phyloP scores from a whole-genome alignment of 2,329 filamentous ascomycete genomes.

The Aureobasidium sp. region DNA sequence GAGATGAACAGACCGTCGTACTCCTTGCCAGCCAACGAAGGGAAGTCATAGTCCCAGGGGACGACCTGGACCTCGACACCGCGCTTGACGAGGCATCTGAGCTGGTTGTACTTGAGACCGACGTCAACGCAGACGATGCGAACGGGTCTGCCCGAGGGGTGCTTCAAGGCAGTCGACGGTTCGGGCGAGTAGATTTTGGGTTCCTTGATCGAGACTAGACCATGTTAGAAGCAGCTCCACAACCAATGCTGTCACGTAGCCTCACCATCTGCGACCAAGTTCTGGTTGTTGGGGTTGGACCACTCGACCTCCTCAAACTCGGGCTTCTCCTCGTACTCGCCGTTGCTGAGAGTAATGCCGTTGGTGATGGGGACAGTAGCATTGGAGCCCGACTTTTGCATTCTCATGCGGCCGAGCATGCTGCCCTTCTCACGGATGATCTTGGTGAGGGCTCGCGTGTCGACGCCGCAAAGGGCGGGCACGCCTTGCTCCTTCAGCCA shows the following conservation, averaged over 20 bases:
- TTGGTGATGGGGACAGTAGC: conserved; percentile 34
- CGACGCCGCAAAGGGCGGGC: conserved; percentile 89
- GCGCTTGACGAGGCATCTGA: conserved; percentile 81
- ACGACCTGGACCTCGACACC: conserved; percentile 92
- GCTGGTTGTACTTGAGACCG: conserved; percentile 96
- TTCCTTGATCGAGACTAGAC: conserved; percentile 74
- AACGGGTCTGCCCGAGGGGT: conserved; percentile 78
- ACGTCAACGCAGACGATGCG: conserved; percentile 92
- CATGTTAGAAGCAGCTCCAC: conserved; percentile 14
- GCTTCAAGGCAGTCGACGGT: conserved; percentile 61
- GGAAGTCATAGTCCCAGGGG: conserved; percentile 93
- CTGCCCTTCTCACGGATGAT: conserved; percentile 87
- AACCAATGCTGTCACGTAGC: conserved; percentile 10
- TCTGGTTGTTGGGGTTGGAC: conserved; percentile 85
- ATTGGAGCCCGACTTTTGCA: conserved; percentile 49
- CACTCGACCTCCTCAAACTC: conserved; percentile 74
- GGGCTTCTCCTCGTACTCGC: conserved; percentile 22
- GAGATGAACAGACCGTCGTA: conserved; percentile 97
- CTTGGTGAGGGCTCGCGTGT: conserved; percentile 90
- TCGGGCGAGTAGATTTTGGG: conserved; percentile 79
- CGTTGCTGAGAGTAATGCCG: conserved; percentile 26
- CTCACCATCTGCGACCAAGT: conserved; percentile 90
- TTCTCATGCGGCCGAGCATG: conserved; percentile 86
- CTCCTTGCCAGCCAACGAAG: conserved; percentile 62
- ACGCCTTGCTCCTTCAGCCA: conserved; percentile 96